A percentile compares a stretch with the other conserved stretches of the same genome.
Evolutionary conservation across 208 protist genomes (phyloP).

Genomic region (Trypanosoma boissoni): DNA sequence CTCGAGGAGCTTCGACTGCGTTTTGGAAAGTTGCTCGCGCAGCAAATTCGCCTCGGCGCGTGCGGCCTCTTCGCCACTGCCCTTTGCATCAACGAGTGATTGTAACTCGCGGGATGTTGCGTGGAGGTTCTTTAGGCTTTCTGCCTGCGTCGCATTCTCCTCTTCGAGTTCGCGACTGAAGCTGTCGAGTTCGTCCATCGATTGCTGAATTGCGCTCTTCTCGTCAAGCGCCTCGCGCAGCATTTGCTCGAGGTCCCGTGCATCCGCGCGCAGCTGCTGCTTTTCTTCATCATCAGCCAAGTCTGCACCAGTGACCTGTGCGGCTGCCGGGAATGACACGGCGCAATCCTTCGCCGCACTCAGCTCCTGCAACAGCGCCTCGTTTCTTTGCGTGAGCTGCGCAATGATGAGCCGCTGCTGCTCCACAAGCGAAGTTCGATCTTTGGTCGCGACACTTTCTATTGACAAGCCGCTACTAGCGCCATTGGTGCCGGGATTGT

Average conservation of each 20-base stretch:
- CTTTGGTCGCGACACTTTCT: not conserved
- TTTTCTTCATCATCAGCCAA: constrained; percentile 28
- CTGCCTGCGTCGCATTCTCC: constrained; percentile 38
- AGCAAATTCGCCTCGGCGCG: constrained; percentile 39
- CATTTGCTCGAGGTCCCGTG: constrained; percentile 30
- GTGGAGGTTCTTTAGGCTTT: constrained; percentile 36
- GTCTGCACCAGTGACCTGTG: not conserved
- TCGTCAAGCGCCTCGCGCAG: constrained; percentile 42
- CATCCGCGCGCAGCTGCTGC: constrained; percentile 22
- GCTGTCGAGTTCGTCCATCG: constrained; percentile 55
- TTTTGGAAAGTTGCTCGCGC: constrained; percentile 46
- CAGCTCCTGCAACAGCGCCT: constrained; percentile 38
- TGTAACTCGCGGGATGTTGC: constrained; percentile 33
- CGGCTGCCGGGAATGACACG: not conserved
- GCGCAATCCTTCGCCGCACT: not conserved
- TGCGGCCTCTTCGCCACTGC: constrained; percentile 23
- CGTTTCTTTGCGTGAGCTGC: constrained; percentile 51
- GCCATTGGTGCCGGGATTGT: constrained; percentile 18
- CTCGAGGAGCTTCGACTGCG: constrained; percentile 40
- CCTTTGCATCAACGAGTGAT: constrained; percentile 37
- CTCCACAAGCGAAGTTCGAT: constrained; percentile 9
- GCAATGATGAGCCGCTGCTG: constrained; percentile 63
- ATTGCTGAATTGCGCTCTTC: constrained; percentile 33
- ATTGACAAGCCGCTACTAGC: constrained; percentile 2
- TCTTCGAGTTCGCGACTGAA: constrained; percentile 60